Evolutionary conservation across 768 basidiomycete genomes (phyloP), one percentile per base, ranked within the genome.

Genomic region (Phaffia tasmanica): DNA sequence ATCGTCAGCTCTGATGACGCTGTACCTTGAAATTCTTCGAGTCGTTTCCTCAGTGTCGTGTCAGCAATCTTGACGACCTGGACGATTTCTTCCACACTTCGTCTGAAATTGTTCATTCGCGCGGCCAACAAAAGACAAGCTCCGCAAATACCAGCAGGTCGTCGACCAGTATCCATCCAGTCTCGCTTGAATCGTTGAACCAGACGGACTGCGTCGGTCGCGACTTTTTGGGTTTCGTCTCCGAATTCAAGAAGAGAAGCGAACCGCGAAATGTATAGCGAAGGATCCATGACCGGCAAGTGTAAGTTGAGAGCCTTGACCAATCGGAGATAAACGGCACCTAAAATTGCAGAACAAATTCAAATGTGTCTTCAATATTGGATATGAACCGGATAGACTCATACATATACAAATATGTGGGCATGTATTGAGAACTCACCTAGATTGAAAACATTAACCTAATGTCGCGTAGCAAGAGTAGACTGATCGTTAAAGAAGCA

Each of bases 41-140:
- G 79, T 21, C 95, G 83, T 76, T 94, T 97, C 78, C 86, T 85
- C 53, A 99, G 77, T 3, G 95, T 99, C 15, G 85, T 86, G 73
- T 97, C 92, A n/a, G 92, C 90, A 71, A 97, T 95, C 78, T 98
- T 99, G 71, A 98, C 95, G 19, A 99, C 92, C 74, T 99, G 95
- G 23, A 97, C 92, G 57, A 99, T 88, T 76, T 99, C 95, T 74
- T 93, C 88, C 15, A 97, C 81, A 29, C 86, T 89, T 56, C 95
- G 81, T 53, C 93, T 80, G 73, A 94, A 98, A 76, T 95, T 95
- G 78, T 94, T 97, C 95, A 99, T 98, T 29, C 95, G 85, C 42
- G 92, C 95, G 0, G 95, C 95, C 19, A 99, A 83, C 50, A 98
- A 81, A 32, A 98, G 82, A 30, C 89, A 91, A 0, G 95, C 95